Conservation (phyloP, 306 rosid species). For the Leucaena leucocephala region DNA sequence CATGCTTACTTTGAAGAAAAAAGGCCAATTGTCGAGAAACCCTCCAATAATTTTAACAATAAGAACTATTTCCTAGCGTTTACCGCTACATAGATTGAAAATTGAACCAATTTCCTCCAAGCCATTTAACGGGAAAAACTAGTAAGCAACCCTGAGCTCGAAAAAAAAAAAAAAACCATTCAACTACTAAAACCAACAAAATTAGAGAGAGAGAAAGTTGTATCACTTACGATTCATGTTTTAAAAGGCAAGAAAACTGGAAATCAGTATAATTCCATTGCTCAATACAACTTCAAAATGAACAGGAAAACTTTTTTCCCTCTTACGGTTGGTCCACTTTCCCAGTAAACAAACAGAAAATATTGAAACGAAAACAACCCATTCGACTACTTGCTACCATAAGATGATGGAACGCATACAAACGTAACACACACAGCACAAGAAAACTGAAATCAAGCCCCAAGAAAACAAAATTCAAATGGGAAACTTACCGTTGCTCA, state of each 20-base stretch:
- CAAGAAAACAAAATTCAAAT: constrained; percentile 11
- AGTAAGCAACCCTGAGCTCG: neutral
- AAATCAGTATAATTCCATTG: neutral
- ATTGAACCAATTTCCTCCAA: neutral
- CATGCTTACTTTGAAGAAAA: neutral
- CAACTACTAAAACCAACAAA: neutral
- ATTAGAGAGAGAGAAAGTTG: neutral
- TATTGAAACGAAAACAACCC: neutral
- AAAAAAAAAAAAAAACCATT: neutral
- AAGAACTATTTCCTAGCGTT: neutral
- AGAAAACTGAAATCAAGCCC: constrained; percentile 21
- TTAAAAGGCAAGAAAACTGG: constrained; percentile 1
- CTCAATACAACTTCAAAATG: neutral
- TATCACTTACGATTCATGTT: constrained; percentile 12
- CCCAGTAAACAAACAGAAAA: constrained; percentile 38
- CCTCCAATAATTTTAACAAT: constrained; percentile 1
- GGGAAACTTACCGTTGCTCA: neutral
- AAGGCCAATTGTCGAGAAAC: neutral
- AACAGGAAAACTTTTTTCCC: constrained; percentile 6
- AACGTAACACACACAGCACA: neutral
- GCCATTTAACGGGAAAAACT: neutral
- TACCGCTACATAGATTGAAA: neutral
- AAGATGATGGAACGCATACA: neutral
- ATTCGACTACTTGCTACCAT: neutral
- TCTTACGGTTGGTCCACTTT: constrained; percentile 28